Percentiles rank a stretch among this genome's conserved stretches.
Evolutionary conservation across 1,139 yeast genomes (phyloP).

Genomic region (Yamadazyma atmosphaerica): DNA sequence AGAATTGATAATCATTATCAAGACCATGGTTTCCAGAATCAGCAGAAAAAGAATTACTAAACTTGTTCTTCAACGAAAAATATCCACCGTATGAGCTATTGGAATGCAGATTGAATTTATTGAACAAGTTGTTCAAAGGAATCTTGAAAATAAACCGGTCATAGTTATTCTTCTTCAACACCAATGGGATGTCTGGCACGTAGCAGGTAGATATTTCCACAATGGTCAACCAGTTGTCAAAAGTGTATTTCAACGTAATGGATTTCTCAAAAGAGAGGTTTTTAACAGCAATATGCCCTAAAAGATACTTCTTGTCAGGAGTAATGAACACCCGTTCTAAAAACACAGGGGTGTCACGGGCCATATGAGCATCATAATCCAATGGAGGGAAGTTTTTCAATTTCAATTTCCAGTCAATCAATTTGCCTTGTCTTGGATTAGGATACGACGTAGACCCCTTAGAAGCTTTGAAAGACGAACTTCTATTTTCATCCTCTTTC

Average conservation of each 20-base stretch:
- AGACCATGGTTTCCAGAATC: constrained; percentile 13
- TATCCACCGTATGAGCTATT: not conserved
- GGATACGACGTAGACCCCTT: constrained; percentile 27
- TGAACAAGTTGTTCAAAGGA: constrained; percentile 41
- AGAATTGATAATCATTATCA: constrained; percentile 41
- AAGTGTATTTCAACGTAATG: constrained; percentile 63
- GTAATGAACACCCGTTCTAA: constrained; percentile 66
- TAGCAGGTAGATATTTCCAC: constrained; percentile 67
- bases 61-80: not conserved
- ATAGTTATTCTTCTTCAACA: constrained; percentile 49
- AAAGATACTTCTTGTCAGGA: constrained; percentile 53
- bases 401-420: constrained; percentile 51
- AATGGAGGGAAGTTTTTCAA: constrained; percentile 47
- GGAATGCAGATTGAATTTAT: constrained; percentile 13
- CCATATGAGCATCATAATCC: constrained; percentile 39
- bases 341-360: constrained; percentile 48
- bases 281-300: constrained; percentile 74
- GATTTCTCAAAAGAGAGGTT: constrained; percentile 66
- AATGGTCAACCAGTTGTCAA: constrained; percentile 72
- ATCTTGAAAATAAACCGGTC: constrained; percentile 61
- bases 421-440: constrained; percentile 18
- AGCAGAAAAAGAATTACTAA: not conserved
- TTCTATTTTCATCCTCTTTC: constrained; percentile 15
- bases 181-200: constrained; percentile 58
- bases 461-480: constrained; percentile 13